Percentiles rank a stretch among this genome's conserved stretches.
These are phyloP conservation scores for Phytopythium ostracodes DNA, from an alignment of 352 stramenopile genomes.

Conservation along the genomic window DNA sequence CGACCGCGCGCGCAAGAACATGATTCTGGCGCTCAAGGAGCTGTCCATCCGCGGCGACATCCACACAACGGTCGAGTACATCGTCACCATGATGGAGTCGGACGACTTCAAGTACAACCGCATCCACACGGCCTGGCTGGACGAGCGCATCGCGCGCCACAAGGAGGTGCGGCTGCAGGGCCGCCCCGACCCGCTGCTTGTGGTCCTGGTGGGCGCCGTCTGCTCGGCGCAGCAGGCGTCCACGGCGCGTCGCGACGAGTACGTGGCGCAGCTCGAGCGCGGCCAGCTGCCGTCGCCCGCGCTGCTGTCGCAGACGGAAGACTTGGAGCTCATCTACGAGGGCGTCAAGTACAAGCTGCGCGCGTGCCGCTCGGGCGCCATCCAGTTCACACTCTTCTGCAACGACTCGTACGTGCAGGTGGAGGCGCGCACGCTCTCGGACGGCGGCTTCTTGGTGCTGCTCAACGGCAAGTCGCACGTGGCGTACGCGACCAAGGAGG, in stretches of 20 bases:
- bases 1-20: constrained; percentile 97
- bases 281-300: constrained; percentile 91
- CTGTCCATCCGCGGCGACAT: constrained; percentile 99
- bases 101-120: constrained; percentile 98
- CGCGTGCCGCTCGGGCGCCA: constrained; percentile 87
- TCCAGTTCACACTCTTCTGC: constrained; percentile 91
- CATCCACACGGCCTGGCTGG: constrained; percentile 99
- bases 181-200: constrained; percentile 77
- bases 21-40: constrained; percentile 98
- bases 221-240: constrained; percentile 83
- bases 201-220: constrained; percentile 87
- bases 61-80: constrained; percentile 99
- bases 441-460: constrained; percentile 98
- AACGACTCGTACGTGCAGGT: constrained; percentile 89
- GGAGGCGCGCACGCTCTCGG: constrained; percentile 95
- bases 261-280: constrained; percentile 80
- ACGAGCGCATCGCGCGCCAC: constrained; percentile 95
- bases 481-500: constrained; percentile 93
- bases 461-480: constrained; percentile 97
- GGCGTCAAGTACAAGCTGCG: constrained; percentile 97
- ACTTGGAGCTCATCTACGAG: constrained; percentile 98
- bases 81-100: constrained; percentile 98
- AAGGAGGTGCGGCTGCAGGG: constrained; percentile 86
- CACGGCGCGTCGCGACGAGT: constrained; percentile 66
- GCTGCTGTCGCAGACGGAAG: constrained; percentile 79